phyloP scores from a whole-genome alignment of 1,284 basidiomycete species.

The Irpex rosettiformis region DNA sequence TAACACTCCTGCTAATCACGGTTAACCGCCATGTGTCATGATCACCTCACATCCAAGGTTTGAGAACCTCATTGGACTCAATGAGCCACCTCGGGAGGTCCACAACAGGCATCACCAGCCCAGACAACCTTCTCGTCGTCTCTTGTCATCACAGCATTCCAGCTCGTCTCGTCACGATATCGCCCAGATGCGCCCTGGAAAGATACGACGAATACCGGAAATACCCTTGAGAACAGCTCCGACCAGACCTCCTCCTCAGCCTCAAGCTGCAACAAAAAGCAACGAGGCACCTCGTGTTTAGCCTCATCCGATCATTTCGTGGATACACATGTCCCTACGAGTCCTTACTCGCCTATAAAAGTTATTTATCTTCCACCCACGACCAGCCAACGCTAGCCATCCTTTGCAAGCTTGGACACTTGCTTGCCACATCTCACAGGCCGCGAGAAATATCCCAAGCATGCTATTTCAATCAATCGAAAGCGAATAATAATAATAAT shows the following conservation, averaged over 20 bases:
- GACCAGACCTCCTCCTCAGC: too few species aligned
- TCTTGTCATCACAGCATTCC: not conserved
- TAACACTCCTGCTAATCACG: not conserved
- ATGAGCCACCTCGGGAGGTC: not conserved
- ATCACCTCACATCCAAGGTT: not conserved
- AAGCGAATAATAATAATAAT: too few species aligned
- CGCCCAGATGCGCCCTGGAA: not conserved
- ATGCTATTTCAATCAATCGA: not conserved
- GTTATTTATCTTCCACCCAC: not conserved
- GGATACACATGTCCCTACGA: constrained; percentile 3
- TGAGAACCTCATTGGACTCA: not conserved
- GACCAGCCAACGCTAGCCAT: too few species aligned
- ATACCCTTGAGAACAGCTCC: too few species aligned
- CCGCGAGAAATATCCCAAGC: not conserved
- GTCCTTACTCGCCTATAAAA: not conserved
- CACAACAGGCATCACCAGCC: not conserved
- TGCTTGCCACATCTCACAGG: too few species aligned
- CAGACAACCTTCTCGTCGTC: not conserved
- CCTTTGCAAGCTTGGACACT: too few species aligned
- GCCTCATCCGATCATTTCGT: constrained; percentile 1
- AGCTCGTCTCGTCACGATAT: not conserved
- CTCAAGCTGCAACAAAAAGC: too few species aligned
- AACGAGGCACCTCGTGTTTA: not conserved
- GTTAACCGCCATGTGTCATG: not conserved
- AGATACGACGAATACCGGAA: not conserved